A percentile compares a stretch with the other conserved stretches of the same genome.
Evolutionary conservation across 345 rosid genomes (phyloP).

Genomic region (Hibiscus tridactylites): DNA sequence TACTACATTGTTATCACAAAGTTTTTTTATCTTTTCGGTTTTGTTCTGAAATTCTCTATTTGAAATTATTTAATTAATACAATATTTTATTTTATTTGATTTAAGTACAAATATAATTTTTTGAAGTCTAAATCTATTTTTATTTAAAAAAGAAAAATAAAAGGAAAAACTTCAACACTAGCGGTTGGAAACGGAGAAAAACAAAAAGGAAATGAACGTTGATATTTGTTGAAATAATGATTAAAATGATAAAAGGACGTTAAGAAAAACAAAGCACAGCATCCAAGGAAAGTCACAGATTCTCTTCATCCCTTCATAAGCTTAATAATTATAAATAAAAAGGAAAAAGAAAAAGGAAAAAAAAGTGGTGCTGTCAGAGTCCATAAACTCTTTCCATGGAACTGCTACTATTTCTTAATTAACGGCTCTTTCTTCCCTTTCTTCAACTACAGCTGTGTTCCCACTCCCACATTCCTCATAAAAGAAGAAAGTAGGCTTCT

Average conservation of each 20-base stretch:
- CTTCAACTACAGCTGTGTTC: slow-evolving; percentile 11
- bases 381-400: slow-evolving; percentile 20
- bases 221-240: slow-evolving; percentile 3
- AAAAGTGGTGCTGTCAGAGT: slow-evolving; percentile 3
- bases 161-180: background rate
- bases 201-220: slow-evolving; percentile 20
- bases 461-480: slow-evolving; percentile 4
- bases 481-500: slow-evolving; percentile 2
- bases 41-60: too few species aligned
- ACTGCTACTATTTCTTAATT: slow-evolving; percentile 13
- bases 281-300: slow-evolving; percentile 42
- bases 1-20: too few species aligned
- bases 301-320: slow-evolving; percentile 16
- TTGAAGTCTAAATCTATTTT: too few species aligned
- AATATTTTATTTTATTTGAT: too few species aligned
- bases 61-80: too few species aligned
- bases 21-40: too few species aligned
- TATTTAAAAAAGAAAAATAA: too few species aligned
- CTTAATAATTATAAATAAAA: too few species aligned
- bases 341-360: background rate
- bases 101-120: too few species aligned
- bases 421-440: slow-evolving; percentile 7
- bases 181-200: slow-evolving; percentile 11
- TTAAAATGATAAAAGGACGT: slow-evolving; percentile 27
- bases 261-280: slow-evolving; percentile 31